phyloP scores from a whole-genome alignment of 345 rosid genomes.

The Rhodamnia argentea region DNA sequence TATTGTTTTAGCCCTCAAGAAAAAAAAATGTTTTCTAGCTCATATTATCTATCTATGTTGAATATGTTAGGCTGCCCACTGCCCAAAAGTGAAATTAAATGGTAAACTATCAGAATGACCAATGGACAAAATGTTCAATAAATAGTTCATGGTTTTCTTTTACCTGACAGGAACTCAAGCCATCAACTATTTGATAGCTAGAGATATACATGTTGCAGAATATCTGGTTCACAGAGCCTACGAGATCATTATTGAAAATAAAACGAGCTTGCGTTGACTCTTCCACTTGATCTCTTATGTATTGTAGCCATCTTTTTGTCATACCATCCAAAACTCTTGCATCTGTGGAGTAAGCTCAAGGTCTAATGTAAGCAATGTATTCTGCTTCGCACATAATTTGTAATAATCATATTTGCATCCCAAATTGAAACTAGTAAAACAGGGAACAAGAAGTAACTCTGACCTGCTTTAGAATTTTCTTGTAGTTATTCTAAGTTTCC shows the following conservation, averaged over 20 bases:
- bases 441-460: not conserved
- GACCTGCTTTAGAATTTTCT: not conserved
- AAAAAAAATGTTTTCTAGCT: not conserved
- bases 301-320: constrained; percentile 68
- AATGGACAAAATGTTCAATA: not conserved
- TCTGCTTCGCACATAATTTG: not conserved
- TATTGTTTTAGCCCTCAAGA: not conserved
- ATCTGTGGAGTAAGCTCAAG: constrained; percentile 30
- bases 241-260: constrained; percentile 40
- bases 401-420: not conserved
- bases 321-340: constrained; percentile 48
- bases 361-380: not conserved
- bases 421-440: not conserved
- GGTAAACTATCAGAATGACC: not conserved
- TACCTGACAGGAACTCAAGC: constrained; percentile 56
- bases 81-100: not conserved
- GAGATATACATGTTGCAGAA: constrained; percentile 51
- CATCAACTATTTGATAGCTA: constrained; percentile 42
- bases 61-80: not conserved
- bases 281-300: constrained; percentile 62
- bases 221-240: constrained; percentile 54
- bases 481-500: not conserved
- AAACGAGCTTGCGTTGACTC: constrained; percentile 56
- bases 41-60: not conserved
- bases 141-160: not conserved